A percentile compares a stretch with the other conserved stretches of the same genome.
Conservation (phyloP, 768 basidiomycete species). For the Amanita subjunquillea region DNA sequence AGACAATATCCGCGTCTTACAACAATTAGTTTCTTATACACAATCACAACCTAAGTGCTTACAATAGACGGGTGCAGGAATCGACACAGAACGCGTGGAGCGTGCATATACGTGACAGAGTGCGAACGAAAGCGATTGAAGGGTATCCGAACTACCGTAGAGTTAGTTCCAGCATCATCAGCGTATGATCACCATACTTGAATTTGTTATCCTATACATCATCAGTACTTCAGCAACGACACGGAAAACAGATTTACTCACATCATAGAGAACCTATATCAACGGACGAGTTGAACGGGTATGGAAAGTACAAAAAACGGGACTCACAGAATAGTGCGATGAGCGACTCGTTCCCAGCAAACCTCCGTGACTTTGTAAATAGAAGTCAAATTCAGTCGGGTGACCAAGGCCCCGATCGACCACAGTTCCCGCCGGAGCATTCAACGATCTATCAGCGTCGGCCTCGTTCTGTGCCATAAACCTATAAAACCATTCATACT, state of each 20-base stretch:
- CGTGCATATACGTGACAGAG: slow-evolving; percentile 77
- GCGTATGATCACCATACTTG: slow-evolving; percentile 26
- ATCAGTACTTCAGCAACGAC: background rate
- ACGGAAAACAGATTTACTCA: slow-evolving; percentile 15
- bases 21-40: background rate
- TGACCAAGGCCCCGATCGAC: slow-evolving; percentile 62
- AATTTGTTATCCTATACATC: slow-evolving; percentile 41
- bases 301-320: slow-evolving; percentile 2
- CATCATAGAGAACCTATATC: slow-evolving; percentile 30
- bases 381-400: slow-evolving; percentile 70
- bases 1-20: slow-evolving; percentile 75
- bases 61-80: slow-evolving; percentile 84
- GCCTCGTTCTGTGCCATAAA: slow-evolving; percentile 18
- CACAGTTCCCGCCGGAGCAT: slow-evolving; percentile 71
- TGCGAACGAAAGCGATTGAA: slow-evolving; percentile 63
- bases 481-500: slow-evolving; percentile 12
- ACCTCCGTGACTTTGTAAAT: slow-evolving; percentile 69
- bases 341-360: slow-evolving; percentile 62
- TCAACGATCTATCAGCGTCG: slow-evolving; percentile 58
- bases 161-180: background rate
- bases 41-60: slow-evolving; percentile 12
- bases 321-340: slow-evolving; percentile 34
- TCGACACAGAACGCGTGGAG: slow-evolving; percentile 76
- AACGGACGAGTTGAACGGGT: background rate
- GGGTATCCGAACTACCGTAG: slow-evolving; percentile 41